A percentile compares a stretch with the other conserved stretches of the same genome.
Evolutionary conservation across 495 filamentous ascomycete species (phyloP).

Genomic region (Neurospora sp.): DNA sequence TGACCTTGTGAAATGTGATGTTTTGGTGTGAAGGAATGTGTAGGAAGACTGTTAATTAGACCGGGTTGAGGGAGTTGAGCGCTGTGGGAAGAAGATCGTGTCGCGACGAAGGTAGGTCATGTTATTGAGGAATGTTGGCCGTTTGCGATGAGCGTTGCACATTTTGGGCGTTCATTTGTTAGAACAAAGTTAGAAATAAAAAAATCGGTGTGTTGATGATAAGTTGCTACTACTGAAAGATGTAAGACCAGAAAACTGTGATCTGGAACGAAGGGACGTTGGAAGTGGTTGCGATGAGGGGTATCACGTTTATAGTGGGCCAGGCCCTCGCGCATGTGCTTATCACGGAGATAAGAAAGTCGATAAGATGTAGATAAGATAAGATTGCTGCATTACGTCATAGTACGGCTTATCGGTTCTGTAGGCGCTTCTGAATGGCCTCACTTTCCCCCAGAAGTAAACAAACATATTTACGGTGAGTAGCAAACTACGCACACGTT

Average conservation of each 20-base stretch:
- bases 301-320: background rate
- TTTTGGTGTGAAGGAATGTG: background rate
- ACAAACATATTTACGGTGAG: background rate
- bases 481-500: background rate
- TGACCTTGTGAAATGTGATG: background rate
- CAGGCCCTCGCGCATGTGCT: background rate
- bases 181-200: background rate
- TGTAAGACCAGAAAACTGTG: background rate
- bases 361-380: background rate
- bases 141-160: background rate
- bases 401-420: background rate
- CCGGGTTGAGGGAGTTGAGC: background rate
- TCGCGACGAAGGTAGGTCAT: background rate
- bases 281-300: background rate
- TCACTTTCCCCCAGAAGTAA: background rate
- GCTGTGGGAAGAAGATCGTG: background rate
- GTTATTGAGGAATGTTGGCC: background rate
- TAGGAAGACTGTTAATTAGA: background rate
- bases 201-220: background rate
- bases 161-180: background rate
- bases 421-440: background rate
- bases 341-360: background rate
- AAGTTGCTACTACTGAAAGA: background rate
- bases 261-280: background rate
- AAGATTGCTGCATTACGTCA: background rate